These are phyloP conservation scores for Phragmites australis DNA, from an alignment of 176 grass and related monocot species.

Conservation along the genomic window DNA sequence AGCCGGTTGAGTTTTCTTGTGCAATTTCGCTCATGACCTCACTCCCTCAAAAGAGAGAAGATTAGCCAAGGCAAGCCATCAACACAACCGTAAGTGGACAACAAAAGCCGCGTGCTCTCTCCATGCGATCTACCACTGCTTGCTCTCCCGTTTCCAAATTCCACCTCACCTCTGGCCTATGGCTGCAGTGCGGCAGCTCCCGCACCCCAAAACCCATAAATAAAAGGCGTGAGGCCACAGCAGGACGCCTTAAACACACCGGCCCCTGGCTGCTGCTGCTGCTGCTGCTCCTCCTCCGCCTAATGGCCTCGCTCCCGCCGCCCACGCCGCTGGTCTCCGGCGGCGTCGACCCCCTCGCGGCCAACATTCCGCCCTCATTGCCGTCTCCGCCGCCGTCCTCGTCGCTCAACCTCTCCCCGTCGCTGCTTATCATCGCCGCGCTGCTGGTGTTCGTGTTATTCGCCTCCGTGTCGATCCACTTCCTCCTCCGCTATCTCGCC, in stretches of 20 bases:
- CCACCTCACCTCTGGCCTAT: neutral
- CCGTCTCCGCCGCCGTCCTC: constrained; percentile 12
- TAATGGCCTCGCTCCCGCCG: constrained; percentile 47
- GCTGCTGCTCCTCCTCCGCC: neutral
- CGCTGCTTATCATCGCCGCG: constrained; percentile 70
- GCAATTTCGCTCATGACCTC: constrained; percentile 20
- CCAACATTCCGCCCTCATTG: constrained; percentile 41
- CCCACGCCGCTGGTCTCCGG: constrained; percentile 33
- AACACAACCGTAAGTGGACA: neutral
- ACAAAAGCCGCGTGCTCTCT: constrained; percentile 4
- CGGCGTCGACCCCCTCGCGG: constrained; percentile 47
- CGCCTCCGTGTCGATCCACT: constrained; percentile 73
- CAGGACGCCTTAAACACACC: constrained; percentile 34
- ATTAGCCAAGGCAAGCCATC: constrained; percentile 16
- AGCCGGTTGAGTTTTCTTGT: neutral
- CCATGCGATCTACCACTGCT: neutral
- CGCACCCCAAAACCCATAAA: constrained; percentile 63
- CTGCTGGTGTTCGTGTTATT: constrained; percentile 70
- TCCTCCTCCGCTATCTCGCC: constrained; percentile 74
- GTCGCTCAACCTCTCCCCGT: constrained; percentile 59
- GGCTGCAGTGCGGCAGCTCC: neutral
- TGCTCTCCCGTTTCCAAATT: neutral
- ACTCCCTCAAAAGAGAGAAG: neutral
- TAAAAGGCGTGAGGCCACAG: constrained; percentile 39
- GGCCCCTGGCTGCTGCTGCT: neutral